These are phyloP conservation scores for Debaryomyces hansenii DNA, from an alignment of 805 yeast species.

Conservation along the genomic window DNA sequence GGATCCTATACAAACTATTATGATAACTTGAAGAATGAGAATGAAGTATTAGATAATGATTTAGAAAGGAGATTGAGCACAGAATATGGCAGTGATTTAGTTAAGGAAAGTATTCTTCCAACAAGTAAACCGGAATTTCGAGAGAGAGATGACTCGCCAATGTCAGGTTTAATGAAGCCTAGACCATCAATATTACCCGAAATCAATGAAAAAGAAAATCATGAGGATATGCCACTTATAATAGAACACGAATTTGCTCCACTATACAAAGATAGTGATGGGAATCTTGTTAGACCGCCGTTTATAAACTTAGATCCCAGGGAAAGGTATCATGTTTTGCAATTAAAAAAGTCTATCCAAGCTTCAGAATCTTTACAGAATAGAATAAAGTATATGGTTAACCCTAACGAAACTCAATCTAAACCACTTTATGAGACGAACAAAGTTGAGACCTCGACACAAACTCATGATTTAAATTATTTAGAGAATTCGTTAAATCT, in stretches of 20 bases:
- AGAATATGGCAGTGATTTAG: conserved; percentile 11
- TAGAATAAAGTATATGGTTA: conserved; percentile 37
- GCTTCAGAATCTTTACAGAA: conserved; percentile 33
- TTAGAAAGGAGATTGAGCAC: conserved; percentile 29
- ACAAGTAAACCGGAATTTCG: neutral
- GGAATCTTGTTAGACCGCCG: conserved; percentile 43
- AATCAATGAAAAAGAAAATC: conserved; percentile 1
- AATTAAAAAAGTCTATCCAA: conserved; percentile 38
- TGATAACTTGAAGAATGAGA: conserved; percentile 14
- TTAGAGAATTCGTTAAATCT: conserved; percentile 29
- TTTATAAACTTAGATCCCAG: conserved; percentile 44
- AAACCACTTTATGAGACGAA: conserved; percentile 12
- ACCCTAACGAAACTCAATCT: conserved; percentile 40
- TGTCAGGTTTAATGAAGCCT: neutral
- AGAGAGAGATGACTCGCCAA: conserved; percentile 1
- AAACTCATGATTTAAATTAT: conserved; percentile 34
- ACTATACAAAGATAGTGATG: conserved; percentile 34
- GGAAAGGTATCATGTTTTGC: conserved; percentile 42
- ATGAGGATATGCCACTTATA: conserved; percentile 11
- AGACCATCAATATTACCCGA: neutral
- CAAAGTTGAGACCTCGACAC: conserved; percentile 42
- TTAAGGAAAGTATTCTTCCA: neutral
- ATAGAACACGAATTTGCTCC: conserved; percentile 36
- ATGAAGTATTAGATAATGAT: conserved; percentile 22
- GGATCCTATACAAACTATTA: conserved; percentile 21